Base-by-base conservation (phyloP, 441 rosid genomes). In the Mallotus repandus region DNA sequence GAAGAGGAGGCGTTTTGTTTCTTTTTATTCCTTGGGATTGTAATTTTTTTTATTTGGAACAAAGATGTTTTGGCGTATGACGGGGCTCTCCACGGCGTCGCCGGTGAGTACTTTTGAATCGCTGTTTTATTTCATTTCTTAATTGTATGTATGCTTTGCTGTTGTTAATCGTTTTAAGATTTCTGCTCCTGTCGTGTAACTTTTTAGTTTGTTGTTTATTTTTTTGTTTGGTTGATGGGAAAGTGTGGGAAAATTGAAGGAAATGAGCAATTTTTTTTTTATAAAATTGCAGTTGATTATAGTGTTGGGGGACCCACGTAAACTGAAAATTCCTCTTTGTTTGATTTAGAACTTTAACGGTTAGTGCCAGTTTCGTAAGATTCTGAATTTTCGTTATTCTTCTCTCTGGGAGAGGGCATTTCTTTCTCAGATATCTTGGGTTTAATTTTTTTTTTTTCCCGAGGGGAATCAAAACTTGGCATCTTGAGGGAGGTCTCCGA, bases 61-160 rank as follows among this genome's bases (percentile, higher is more conserved):
- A 82, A 94, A 82, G 82, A 94, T 94, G 98, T 91, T 94, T 81
- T 94, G 98, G 98, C 97, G 94, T 60, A 91, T 94, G 96, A 85
- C 96, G 22, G 97, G 96, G 53, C 85, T 94, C 82, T 91, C 97
- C 75, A 87, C 97, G 69, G 93, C 97, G 29, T 91, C 98, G 79
- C 96, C 97, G 78, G 98, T 94, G 83, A 85, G 96, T 84, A 43
- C 62, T 46, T 64, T 46, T 50, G 2, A 16, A 9, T 38, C 48
- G 12, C 12, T 64, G 53, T 29, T 32, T 49, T 13, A 29, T 32
- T 63, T 32, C 32, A 8, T 67, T 29, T 41, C 7, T 53, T 62
- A 53, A 19, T 63, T 56, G 50, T 8, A 46, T 10, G 35, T 19
- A 35, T 72, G 16, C 22, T 38, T 69, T 25, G 41, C 0, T 8